Evolutionary conservation across 306 rosid species (phyloP).

Genomic region (Prunus campanulata): DNA sequence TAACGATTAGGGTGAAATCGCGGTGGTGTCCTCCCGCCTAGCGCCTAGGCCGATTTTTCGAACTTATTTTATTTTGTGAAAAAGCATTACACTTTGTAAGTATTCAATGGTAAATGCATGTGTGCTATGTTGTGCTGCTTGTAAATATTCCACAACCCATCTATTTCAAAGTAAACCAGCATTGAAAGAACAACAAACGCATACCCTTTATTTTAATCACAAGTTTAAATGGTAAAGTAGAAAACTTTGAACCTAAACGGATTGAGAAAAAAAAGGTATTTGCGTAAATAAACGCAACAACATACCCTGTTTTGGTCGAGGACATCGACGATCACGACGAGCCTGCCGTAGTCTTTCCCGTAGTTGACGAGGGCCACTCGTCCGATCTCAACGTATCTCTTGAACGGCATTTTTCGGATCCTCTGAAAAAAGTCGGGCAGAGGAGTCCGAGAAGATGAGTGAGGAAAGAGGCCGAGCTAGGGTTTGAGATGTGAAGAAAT

Average conservation of each 20-base stretch:
- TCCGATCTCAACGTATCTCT: slow-evolving; percentile 51
- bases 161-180: background rate
- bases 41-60: no score
- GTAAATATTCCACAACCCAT: background rate
- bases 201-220: background rate
- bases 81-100: no score
- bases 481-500: slow-evolving; percentile 12
- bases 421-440: slow-evolving; percentile 1
- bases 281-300: background rate
- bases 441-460: background rate
- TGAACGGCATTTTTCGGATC: slow-evolving; percentile 36
- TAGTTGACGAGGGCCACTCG: slow-evolving; percentile 50
- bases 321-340: slow-evolving; percentile 49
- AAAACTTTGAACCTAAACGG: background rate
- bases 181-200: background rate
- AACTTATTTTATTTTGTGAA: no score
- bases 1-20: no score
- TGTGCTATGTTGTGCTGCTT: no score
- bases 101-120: no score
- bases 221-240: background rate
- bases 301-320: slow-evolving; percentile 44
- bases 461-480: background rate
- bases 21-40: no score
- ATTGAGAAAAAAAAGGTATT: background rate
- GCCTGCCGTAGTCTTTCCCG: slow-evolving; percentile 42